Evolutionary conservation across 2,329 filamentous ascomycete genomes (phyloP), one percentile per base, ranked within the genome.

Genomic region (Cladophialophora exuberans): DNA sequence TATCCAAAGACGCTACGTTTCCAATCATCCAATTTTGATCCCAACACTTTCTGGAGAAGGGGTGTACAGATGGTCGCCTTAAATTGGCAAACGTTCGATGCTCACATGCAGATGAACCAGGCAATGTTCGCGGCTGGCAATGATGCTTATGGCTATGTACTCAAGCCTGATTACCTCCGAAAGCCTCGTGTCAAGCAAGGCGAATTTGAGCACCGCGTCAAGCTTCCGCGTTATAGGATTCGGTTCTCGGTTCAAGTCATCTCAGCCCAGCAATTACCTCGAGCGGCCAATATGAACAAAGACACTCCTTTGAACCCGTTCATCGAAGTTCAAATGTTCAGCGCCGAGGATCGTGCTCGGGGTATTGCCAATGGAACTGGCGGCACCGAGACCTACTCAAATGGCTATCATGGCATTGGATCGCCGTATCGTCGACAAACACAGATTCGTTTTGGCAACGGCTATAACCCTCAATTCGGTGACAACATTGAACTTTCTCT

Each of bases 1-100:
- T 99, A 99, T 68, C 94, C 94, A 5, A 88, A 90, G 51, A 86
- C 84, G 31, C 86, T 84, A 64, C 87, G 94, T 23, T 79, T 97
- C 53, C 85, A 84, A 28, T 97, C 94, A 0, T 90, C 88, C 64
- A 99, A 99, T 73, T 97, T 97, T 67, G 91, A 97, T 66, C 94
- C 94, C 1, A 82, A 96, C 61, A 86, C 87, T 59, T 96, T 94
- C 69, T 99, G 94, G 94, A 86, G 93, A 47, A 86, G 90, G 38
- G 94, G 94, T 26, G 94, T 97, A 15, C 94, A 99, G 73, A 97
- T 99, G 93, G 91, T 89, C 11, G 94, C 94, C 0, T 79, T 97
- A 60, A 99, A 99, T 73, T 97, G 94, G 93, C 94, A 99, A 73
- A 97, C 92, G 0, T 97, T 95, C 67, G 94, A 97, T 68, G 80